Base-by-base conservation (phyloP, 352 stramenopile genomes). In the Proteromonas lacertae region DNA sequence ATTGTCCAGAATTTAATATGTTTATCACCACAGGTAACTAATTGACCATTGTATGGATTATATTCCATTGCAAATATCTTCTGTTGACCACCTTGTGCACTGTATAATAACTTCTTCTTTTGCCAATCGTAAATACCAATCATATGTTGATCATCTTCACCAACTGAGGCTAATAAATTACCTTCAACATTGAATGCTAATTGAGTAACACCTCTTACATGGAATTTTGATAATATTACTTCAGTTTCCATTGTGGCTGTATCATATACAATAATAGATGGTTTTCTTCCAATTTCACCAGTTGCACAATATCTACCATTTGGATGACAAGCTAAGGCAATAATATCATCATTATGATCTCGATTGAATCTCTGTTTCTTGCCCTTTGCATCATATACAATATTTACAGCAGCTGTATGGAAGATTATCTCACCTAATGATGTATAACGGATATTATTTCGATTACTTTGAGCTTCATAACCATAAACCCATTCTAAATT, bases 261-360 rank as follows among this genome's bases (percentile, higher is more conserved):
- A 29, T 50, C 33, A 48, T 48, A 59, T 16, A 59, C 36, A 2
- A 59, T 30, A 18, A 59, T 41, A 25, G 38, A 72, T 0, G 50
- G 41, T 17, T 41, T 28, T 13, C 50, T 49, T 1, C 43, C 49
- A 21, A 78, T 62, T 41, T 88, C 66, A 14, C 67, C 69, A 33
- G 66, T 84, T 21, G 68, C 69, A 16, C 62, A 57, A 5, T 79
- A 33, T 4, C 60, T 28, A 13, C 44, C 56, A 28, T 53, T 56
- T 24, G 66, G 56, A 26, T 83, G 67, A n/a, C 72, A 36, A 37
- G 62, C 59, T 3, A 83, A 29, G 23, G 52, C 61, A n/a, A 80
- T 31, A 0, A 84, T 52, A 34, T 84, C 62, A 31, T 82, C 69
- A 0, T 53, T 71, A 47, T 84, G 69, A 8, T 41, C 44, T 20